Conservation (phyloP, 495 filamentous ascomycete species). For the Penicillium macrosclerotiorum region DNA sequence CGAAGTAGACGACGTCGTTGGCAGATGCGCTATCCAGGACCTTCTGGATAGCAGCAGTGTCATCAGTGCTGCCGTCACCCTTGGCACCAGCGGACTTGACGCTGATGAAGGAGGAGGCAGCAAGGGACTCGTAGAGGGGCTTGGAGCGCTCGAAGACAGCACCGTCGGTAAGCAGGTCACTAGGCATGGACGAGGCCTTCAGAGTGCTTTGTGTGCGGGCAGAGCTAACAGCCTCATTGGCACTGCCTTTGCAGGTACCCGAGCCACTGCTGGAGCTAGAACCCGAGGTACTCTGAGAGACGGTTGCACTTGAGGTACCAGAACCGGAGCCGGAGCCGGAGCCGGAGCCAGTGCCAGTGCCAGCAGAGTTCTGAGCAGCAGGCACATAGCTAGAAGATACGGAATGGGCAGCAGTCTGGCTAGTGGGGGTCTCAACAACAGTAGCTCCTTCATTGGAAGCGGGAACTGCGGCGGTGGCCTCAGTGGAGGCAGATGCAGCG, state of each 20-base stretch:
- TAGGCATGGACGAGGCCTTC: constrained; percentile 36
- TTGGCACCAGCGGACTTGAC: constrained; percentile 74
- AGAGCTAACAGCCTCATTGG: constrained; percentile 28
- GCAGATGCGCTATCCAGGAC: constrained; percentile 59
- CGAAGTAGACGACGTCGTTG: constrained; percentile 79
- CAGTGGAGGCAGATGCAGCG: not conserved
- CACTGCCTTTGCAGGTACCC: constrained; percentile 24
- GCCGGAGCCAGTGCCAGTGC: constrained; percentile 1
- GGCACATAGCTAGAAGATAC: not conserved
- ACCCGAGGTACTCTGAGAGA: constrained; percentile 2
- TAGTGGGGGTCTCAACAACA: not conserved
- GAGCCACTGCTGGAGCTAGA: constrained; percentile 14
- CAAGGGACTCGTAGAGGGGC: constrained; percentile 61
- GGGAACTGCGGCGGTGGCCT: not conserved
- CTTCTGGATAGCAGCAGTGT: constrained; percentile 65
- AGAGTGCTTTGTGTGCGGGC: constrained; percentile 40
- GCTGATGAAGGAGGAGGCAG: constrained; percentile 57
- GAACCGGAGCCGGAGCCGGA: constrained; percentile 4
- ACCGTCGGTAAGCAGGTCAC: constrained; percentile 37
- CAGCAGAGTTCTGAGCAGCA: not conserved
- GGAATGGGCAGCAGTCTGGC: not conserved
- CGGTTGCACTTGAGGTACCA: not conserved
- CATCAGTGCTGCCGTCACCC: constrained; percentile 67
- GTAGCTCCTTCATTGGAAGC: not conserved
- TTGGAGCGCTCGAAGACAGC: constrained; percentile 65